phyloP scores from a whole-genome alignment of 495 filamentous ascomycete species.

The Penicillium atrosanguineum region DNA sequence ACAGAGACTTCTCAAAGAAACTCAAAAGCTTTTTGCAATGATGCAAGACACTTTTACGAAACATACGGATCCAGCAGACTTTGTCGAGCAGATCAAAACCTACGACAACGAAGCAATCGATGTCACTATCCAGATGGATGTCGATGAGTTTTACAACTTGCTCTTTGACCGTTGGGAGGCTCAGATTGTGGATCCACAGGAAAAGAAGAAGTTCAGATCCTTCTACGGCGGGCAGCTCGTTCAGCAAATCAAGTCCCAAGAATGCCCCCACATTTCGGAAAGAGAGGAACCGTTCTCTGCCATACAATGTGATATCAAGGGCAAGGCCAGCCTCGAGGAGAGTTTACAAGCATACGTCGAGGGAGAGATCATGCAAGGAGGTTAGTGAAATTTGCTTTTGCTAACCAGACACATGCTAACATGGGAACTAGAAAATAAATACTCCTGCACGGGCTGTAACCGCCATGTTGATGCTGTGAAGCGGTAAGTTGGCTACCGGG shows the following conservation, averaged over 20 bases:
- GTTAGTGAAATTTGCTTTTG: conserved; percentile 37
- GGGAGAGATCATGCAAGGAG: conserved; percentile 95
- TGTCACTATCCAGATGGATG: conserved; percentile 90
- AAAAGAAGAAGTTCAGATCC: conserved; percentile 73
- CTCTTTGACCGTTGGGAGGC: conserved; percentile 90
- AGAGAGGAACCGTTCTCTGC: conserved; percentile 87
- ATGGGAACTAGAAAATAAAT: conserved; percentile 76
- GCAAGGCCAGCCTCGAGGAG: conserved; percentile 78
- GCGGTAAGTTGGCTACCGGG: conserved; percentile 45
- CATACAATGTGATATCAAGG: conserved; percentile 96
- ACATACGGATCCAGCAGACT: conserved; percentile 66
- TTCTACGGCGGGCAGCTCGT: conserved; percentile 91
- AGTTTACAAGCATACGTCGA: conserved; percentile 92
- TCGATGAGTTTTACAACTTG: conserved; percentile 95
- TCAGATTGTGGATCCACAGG: conserved; percentile 64
- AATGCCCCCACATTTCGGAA: conserved; percentile 92
- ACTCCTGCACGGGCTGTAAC: conserved; percentile 89
- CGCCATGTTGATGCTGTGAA: conserved; percentile 94
- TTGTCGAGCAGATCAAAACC: conserved; percentile 73
- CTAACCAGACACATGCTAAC: conserved; percentile 10
- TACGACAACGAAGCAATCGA: conserved; percentile 87
- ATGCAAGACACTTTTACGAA: conserved; percentile 81
- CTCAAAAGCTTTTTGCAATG: conserved; percentile 74
- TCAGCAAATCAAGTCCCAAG: conserved; percentile 92
- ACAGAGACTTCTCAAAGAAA: conserved; percentile 71